These are phyloP conservation scores for Nepenthes mirabilis DNA, from an alignment of 148 eudicot species.

Conservation along the genomic window DNA sequence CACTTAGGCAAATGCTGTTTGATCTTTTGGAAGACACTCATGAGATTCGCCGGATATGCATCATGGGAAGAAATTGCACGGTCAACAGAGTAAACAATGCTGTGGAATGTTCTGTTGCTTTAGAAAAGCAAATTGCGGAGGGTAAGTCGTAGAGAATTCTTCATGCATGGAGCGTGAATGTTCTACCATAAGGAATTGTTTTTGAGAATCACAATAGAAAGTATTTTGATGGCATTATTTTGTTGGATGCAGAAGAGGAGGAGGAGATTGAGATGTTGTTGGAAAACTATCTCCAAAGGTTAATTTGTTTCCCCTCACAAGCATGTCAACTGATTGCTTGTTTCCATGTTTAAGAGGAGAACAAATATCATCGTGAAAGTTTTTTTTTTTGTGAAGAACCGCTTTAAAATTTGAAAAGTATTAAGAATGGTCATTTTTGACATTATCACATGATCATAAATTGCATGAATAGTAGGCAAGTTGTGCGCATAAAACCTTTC, in stretches of 20 bases:
- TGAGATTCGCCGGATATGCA: constrained; percentile 81
- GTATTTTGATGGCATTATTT: constrained; percentile 3
- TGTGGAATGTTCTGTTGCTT: constrained; percentile 72
- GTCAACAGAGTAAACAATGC: constrained; percentile 29
- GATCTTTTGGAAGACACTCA: constrained; percentile 93
- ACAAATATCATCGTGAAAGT: not conserved
- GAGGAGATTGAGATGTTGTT: constrained; percentile 99
- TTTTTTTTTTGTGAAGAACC: not conserved
- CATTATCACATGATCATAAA: too few species aligned
- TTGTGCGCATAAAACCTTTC: too few species aligned
- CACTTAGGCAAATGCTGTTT: constrained; percentile 90
- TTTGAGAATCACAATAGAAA: too few species aligned
- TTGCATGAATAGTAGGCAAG: too few species aligned
- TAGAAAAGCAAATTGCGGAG: constrained; percentile 85
- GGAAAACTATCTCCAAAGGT: constrained; percentile 98
- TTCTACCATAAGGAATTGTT: not conserved
- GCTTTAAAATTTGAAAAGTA: too few species aligned
- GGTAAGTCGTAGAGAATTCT: constrained; percentile 28
- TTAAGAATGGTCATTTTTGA: too few species aligned
- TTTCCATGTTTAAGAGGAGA: not conserved
- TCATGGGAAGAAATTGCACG: constrained; percentile 85
- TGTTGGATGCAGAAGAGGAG: constrained; percentile 71
- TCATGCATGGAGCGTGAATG: not conserved
- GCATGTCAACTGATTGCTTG: not conserved
- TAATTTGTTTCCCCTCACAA: not conserved